These are phyloP conservation scores for Leucoagaricus sp. DNA, from an alignment of 1,284 basidiomycete species.

Conservation along the genomic window DNA sequence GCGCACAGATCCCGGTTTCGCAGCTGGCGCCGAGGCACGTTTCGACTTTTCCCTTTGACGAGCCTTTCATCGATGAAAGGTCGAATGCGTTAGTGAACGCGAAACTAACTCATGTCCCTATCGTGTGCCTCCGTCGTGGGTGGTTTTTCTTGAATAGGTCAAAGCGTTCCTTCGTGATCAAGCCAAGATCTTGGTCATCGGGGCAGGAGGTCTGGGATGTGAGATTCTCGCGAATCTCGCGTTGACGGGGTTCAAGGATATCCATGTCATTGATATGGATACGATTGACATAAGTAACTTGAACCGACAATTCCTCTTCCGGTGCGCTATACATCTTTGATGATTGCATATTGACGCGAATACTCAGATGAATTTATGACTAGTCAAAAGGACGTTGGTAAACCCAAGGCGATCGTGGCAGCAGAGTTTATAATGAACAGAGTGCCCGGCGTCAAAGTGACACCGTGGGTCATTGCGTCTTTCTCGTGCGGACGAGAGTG, in stretches of 20 bases:
- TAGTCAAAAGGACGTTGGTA: constrained; percentile 90
- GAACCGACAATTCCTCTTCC: constrained; percentile 97
- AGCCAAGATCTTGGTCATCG: constrained; percentile 96
- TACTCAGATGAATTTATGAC: not conserved
- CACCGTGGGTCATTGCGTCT: constrained; percentile 65
- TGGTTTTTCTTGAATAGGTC: constrained; percentile 52
- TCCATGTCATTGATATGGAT: constrained; percentile 99
- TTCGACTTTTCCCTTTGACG: constrained; percentile 8
- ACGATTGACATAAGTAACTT: constrained; percentile 99
- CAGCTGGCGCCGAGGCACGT: constrained; percentile 71
- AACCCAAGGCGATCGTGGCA: constrained; percentile 91
- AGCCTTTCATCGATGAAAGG: not conserved
- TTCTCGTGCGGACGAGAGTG: constrained; percentile 2
- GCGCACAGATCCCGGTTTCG: constrained; percentile 74
- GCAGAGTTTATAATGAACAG: constrained; percentile 96
- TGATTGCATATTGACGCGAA: not conserved
- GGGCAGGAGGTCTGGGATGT: constrained; percentile 93
- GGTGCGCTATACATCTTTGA: constrained; percentile 46
- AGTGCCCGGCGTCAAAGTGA: constrained; percentile 92
- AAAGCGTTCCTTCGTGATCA: constrained; percentile 84
- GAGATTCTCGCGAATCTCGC: constrained; percentile 95
- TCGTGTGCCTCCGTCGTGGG: not conserved
- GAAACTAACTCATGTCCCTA: not conserved
- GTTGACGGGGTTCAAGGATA: constrained; percentile 90
- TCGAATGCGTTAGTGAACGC: not conserved